Evolutionary conservation across 83 land plant species (phyloP), one percentile per base, ranked within the genome.

Genomic region (Picea abies): DNA sequence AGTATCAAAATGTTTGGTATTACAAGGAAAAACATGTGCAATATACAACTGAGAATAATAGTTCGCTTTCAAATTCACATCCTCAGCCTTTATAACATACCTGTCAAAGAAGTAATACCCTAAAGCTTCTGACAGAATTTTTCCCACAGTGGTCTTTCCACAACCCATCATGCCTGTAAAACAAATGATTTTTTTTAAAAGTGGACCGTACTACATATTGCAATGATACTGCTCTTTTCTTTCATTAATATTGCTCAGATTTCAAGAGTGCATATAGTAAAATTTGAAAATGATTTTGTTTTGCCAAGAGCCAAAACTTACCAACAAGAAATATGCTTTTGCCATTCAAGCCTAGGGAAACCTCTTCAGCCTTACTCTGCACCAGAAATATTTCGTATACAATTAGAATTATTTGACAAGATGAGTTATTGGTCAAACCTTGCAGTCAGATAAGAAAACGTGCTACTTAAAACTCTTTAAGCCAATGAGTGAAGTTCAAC

Each of bases 131-230:
- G 99, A 86, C 83, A 97, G 82, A 44, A 92, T 79, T 87, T 90
- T 94, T 37, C 99, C 99, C n/a, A 96, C 94, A 8, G 98, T 96
- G 9, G 93, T 87, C 81, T 97, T 97, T 23, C 99, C 99, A 86
- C 93, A 90, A 5, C 98, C 98, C 98, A 96, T 95, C 99, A 97
- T 97, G 37, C 98, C 98, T 93, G 91, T 66, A 80, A 47, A 22
- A 69, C 22, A 56, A 39, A 15, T 47, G 2, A 6, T 70, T 68
- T 39, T 29, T 20, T 23, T n/a, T 0, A 44, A 41, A 52, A 79
- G 63, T 44, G 52, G 35, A 20, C 5, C 41, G 29, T 60, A 61
- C 10, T 15, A 20, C 8, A 81, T 81, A 22, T 52, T 44, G 66
- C 23, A 60, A 16, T 7, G 15, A 75, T 14, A 0, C 1, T 14